Conservation (phyloP, 345 rosid species). For the Populus euphratica region DNA sequence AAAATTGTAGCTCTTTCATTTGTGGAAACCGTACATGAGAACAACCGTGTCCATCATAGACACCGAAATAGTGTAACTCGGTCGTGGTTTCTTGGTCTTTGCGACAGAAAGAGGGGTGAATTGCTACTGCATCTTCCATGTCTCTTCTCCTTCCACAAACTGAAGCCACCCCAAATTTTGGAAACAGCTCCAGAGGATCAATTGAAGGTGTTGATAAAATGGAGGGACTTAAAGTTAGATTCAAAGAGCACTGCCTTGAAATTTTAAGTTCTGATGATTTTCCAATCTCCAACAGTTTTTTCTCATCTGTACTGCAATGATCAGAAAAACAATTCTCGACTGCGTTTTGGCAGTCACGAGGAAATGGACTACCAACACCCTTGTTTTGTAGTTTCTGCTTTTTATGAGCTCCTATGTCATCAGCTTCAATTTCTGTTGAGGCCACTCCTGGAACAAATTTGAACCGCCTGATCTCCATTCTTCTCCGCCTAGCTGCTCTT, state of each 20-base stretch:
- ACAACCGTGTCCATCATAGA: slow-evolving; percentile 79
- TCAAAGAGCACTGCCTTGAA: slow-evolving; percentile 5
- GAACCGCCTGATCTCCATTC: slow-evolving; percentile 60
- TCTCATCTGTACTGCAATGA: neutral
- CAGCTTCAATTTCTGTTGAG: neutral
- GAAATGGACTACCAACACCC: slow-evolving; percentile 6
- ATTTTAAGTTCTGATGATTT: slow-evolving; percentile 2
- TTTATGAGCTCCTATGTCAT: slow-evolving; percentile 15
- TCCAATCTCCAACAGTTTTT: slow-evolving; percentile 3
- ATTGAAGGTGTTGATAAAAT: neutral
- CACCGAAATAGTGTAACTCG: slow-evolving; percentile 62
- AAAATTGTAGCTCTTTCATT: neutral
- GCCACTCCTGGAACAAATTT: slow-evolving; percentile 37
- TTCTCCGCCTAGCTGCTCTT: slow-evolving; percentile 53
- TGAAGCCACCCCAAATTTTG: slow-evolving; percentile 65
- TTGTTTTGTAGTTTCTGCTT: slow-evolving; percentile 36
- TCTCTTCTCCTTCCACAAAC: slow-evolving; percentile 82
- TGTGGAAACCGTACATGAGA: slow-evolving; percentile 47
- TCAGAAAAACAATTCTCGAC: slow-evolving; percentile 6
- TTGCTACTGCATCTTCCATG: slow-evolving; percentile 81
- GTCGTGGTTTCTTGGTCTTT: slow-evolving; percentile 10
- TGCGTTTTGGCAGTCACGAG: slow-evolving; percentile 25
- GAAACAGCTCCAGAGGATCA: slow-evolving; percentile 12
- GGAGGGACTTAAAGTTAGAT: neutral
- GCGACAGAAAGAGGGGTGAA: slow-evolving; percentile 46